Evolutionary conservation across 2,329 filamentous ascomycete genomes (phyloP), one percentile per base, ranked within the genome.

Genomic region (Penicillium polonicum): DNA sequence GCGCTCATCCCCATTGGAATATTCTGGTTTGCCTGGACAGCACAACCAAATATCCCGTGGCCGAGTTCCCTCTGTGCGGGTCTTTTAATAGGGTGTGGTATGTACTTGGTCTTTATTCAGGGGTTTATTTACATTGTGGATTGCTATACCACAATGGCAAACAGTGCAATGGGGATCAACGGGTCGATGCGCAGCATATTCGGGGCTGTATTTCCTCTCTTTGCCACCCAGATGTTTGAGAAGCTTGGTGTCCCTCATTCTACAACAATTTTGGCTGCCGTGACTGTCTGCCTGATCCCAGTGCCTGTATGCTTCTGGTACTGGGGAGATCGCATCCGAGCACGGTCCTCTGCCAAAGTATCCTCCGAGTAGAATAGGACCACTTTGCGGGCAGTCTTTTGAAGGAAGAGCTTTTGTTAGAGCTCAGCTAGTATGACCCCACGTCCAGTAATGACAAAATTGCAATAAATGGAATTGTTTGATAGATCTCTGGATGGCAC

Each of bases 281-380:
- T 39, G n/a, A 39, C n/a, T 39, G n/a, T 39, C 36, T 39, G 36
- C 12, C n/a, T 39, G 17, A 39, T 39, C 13, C 36, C 36, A 39
- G 36, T 39, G n/a, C 36, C 36, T 39, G 9, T 39, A 0, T 39
- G 36, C n/a, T 39, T 39, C 13, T 39, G 36, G 36, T 39, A 39
- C 36, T 39, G 36, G n/a, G 36, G 36, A 5, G 36, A n/a, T 39
- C 36, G n/a, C n/a, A 39, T 39, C n/a, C 36, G 36, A 12, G 36
- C 36, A 19, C n/a, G 36, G n/a, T 19, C 36, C 36, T 39, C 36
- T 39, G 9, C 36, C 36, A 19, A 21, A 21, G 36, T 19, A 39
- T 19, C 9, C 5, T 39, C 36, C n/a, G n/a, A 5, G 8, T 38
- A 38, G 17, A n/a, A 38, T 15, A 69, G 25, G 4, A 62, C 55